phyloP scores from a whole-genome alignment of 2,329 filamentous ascomycete species.

The Botrytis tulipae region DNA sequence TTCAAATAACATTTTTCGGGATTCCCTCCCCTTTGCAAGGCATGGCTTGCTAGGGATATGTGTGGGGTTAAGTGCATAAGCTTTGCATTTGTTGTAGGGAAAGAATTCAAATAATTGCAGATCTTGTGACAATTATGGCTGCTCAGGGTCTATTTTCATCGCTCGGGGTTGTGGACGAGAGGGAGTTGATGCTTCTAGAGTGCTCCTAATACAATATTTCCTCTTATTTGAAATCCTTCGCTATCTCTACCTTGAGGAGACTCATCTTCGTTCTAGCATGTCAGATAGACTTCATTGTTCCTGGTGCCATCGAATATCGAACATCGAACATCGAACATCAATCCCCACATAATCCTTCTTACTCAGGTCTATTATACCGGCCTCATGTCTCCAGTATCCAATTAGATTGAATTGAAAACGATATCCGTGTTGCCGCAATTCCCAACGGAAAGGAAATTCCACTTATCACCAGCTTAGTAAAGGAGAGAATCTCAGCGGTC shows the following conservation, averaged over 20 bases:
- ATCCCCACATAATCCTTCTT: background rate
- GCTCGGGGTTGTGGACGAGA: background rate
- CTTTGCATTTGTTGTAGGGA: background rate
- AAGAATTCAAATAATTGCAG: slow-evolving; percentile 5
- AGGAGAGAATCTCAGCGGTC: background rate
- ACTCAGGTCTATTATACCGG: background rate
- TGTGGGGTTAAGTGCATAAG: slow-evolving; percentile 8
- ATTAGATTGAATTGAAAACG: background rate
- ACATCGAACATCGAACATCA: background rate
- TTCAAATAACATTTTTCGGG: background rate
- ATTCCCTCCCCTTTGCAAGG: slow-evolving; percentile 2
- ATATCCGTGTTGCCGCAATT: background rate
- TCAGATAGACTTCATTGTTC: background rate
- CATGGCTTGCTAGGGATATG: background rate
- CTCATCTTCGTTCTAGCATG: background rate
- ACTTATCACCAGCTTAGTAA: slow-evolving; percentile 1
- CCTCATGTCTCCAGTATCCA: background rate
- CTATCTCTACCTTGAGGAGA: background rate
- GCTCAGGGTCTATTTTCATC: background rate
- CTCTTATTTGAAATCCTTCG: background rate
- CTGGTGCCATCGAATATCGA: background rate
- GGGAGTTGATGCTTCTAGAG: background rate
- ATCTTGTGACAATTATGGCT: slow-evolving; percentile 6
- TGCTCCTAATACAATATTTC: background rate
- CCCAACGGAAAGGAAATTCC: slow-evolving; percentile 11